phyloP scores from a whole-genome alignment of 495 filamentous ascomycete species.

The Coniosporium apollinis region DNA sequence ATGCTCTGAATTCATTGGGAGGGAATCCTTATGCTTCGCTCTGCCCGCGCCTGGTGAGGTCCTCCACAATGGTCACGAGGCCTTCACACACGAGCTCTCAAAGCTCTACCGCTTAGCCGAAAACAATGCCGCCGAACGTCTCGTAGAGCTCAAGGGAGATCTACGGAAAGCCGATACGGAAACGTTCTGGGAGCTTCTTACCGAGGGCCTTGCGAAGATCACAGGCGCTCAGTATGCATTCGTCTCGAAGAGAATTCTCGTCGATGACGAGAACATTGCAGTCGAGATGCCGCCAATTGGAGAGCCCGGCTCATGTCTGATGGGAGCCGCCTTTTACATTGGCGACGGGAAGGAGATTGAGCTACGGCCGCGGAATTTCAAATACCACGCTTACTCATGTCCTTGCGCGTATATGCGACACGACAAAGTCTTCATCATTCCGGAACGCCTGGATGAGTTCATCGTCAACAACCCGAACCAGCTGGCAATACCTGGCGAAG shows the following conservation, averaged over 20 bases:
- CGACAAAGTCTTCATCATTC: constrained; percentile 58
- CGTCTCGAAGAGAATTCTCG: constrained; percentile 46
- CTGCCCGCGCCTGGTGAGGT: constrained; percentile 14
- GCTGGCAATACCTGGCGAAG: constrained; percentile 45
- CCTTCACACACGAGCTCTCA: constrained; percentile 29
- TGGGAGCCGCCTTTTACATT: constrained; percentile 53
- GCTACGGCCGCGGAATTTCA: constrained; percentile 32
- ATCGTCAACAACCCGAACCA: constrained; percentile 43
- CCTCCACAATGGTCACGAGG: constrained; percentile 31
- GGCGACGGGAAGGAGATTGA: constrained; percentile 41
- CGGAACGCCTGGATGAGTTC: constrained; percentile 42
- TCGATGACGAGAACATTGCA: constrained; percentile 37
- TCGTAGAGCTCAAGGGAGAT: constrained; percentile 44
- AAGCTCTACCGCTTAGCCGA: constrained; percentile 36
- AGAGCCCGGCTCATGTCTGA: constrained; percentile 42
- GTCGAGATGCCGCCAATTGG: constrained; percentile 43
- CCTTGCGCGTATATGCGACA: constrained; percentile 55
- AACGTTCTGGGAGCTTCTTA: constrained; percentile 49
- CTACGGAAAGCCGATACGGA: constrained; percentile 38
- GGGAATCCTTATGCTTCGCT: constrained; percentile 15
- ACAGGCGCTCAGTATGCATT: constrained; percentile 55
- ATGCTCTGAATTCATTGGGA: constrained; percentile 5
- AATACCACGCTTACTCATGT: constrained; percentile 48
- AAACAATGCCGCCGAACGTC: constrained; percentile 42
- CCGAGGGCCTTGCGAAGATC: constrained; percentile 49